Percentiles rank a stretch among this genome's conserved stretches.
phyloP scores from a whole-genome alignment of 192 early-diverging fungal genomes.

The Umbelopsis ramanniana region DNA sequence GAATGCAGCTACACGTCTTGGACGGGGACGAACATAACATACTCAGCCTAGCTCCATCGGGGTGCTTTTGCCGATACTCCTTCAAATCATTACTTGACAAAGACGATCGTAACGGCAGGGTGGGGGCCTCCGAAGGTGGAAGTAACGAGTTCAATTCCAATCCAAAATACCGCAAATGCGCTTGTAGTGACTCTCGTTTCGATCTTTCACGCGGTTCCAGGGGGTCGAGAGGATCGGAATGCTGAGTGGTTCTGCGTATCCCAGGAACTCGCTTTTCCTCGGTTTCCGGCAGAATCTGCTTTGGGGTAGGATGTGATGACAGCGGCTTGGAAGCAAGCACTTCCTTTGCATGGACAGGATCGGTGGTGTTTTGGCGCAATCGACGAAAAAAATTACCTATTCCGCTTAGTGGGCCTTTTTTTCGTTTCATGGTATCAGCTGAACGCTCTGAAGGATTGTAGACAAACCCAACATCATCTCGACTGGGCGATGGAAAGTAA shows the following conservation, averaged over 20 bases:
- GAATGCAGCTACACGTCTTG: background rate
- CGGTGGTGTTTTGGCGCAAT: background rate
- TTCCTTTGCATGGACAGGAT: background rate
- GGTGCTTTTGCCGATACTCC: background rate
- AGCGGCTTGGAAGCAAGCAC: background rate
- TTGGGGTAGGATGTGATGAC: background rate
- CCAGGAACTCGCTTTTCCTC: background rate
- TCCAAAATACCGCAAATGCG: conserved; percentile 10
- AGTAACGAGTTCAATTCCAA: background rate
- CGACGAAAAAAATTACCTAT: conserved; percentile 5
- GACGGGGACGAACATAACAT: background rate
- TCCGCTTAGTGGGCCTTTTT: conserved; percentile 12
- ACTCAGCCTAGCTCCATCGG: background rate
- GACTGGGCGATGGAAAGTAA: background rate
- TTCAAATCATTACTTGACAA: background rate
- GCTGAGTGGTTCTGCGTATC: background rate
- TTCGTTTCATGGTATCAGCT: background rate
- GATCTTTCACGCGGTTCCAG: background rate
- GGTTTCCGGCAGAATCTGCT: background rate
- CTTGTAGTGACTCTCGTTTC: conserved; percentile 6
- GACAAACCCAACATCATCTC: background rate
- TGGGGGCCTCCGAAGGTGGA: background rate
- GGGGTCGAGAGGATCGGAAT: background rate
- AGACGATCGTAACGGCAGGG: background rate
- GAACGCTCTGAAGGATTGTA: conserved; percentile 16